Base-by-base conservation (phyloP, 495 filamentous ascomycete species). In the Rhypophila decipiens region DNA sequence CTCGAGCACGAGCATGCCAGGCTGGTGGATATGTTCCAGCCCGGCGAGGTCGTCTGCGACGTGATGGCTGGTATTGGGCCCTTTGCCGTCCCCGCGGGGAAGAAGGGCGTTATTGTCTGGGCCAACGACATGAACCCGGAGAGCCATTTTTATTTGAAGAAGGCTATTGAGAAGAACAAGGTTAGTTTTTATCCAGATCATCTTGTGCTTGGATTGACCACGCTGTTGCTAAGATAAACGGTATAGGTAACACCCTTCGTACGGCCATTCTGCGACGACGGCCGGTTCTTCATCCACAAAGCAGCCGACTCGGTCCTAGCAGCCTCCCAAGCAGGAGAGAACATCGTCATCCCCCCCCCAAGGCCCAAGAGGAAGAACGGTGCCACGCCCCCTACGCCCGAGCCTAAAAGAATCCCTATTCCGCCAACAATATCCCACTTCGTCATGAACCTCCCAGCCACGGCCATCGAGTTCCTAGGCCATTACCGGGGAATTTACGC, bases 11-110 rank as follows among this genome's bases (percentile, higher is more conserved):
- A 99, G 64, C 93, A 99, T 61, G 77, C 80, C 38, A 76, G 93
- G 2, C 69, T 99, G 9, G 78, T 94, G 47, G 69, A 78, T 38
- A 70, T 85, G 44, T 98, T 97, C 70, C 68, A 77, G 34, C 77
- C 80, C 1, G 88, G 93, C 19, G 87, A 96, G 53, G 89, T 90
- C 20, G 86, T 97, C 7, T 88, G 85, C 71, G 93, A 99, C 64
- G 87, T 96, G 49, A 99, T 99, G 93, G 90, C 91, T 8, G 93
- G 93, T 24, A 87, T 99, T 36, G 93, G 93, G 1, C 93, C 93
- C 1, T 99, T 99, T 63, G 90, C 90, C 23, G 72, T 97, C 2
- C 93, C 93, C 0, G 90, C 93, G 1, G 93, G 87, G 21, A 91
- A 84, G 70, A 90, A 85, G 64, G 78, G 79, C 38, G 85, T 88